These are phyloP conservation scores for Trichoderma harzianum DNA, from an alignment of 2,329 filamentous ascomycete genomes.

Conservation along the genomic window DNA sequence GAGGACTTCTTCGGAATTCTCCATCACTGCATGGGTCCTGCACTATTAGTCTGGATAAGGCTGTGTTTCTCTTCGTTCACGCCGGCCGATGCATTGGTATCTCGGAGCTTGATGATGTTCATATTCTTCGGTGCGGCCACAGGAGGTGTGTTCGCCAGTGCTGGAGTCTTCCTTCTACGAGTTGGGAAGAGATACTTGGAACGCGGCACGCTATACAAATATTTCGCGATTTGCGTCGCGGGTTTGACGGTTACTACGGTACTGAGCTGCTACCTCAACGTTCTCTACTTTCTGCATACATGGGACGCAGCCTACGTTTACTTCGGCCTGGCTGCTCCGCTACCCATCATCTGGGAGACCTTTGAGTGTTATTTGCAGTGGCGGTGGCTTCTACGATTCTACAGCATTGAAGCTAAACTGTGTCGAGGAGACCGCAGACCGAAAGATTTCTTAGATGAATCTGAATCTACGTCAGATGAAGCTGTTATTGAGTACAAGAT, in stretches of 20 bases:
- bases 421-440: neutral
- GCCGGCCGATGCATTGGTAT: neutral
- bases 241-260: constrained; percentile 1
- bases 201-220: neutral
- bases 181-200: neutral
- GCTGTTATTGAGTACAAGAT: neutral
- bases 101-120: constrained; percentile 8
- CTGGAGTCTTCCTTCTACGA: constrained; percentile 1
- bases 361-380: constrained; percentile 9
- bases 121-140: constrained; percentile 3
- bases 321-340: neutral
- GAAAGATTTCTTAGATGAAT: neutral
- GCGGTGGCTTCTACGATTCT: constrained; percentile 7
- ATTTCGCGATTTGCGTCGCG: neutral
- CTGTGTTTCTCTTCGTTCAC: neutral
- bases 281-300: constrained; percentile 2
- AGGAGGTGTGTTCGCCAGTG: neutral
- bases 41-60: neutral
- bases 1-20: neutral
- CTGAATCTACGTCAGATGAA: neutral
- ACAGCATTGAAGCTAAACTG: neutral
- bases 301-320: neutral
- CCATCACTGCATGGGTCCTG: constrained; percentile 7
- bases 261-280: neutral
- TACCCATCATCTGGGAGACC: neutral